These are phyloP conservation scores for Clonostachys sp. DNA, from an alignment of 2,329 filamentous ascomycete genomes.

Conservation along the genomic window DNA sequence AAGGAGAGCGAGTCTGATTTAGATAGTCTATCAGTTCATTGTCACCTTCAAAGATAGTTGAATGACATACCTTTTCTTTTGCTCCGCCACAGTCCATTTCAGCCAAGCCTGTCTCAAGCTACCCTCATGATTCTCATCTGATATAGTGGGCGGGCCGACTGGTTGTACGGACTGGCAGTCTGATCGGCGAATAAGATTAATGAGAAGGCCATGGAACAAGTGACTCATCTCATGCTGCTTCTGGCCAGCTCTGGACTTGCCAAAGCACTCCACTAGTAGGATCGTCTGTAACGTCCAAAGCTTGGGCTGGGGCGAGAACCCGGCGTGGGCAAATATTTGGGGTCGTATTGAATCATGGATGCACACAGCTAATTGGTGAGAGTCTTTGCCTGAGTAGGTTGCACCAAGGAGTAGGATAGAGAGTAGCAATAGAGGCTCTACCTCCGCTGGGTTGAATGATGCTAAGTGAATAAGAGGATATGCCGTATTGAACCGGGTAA, in stretches of 20 bases:
- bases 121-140: conserved; percentile 19
- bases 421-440: conserved; percentile 47
- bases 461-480: conserved; percentile 56
- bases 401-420: conserved; percentile 56
- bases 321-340: conserved; percentile 52
- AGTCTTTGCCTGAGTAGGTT: conserved; percentile 53
- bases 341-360: conserved; percentile 57
- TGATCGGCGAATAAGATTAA: conserved; percentile 29
- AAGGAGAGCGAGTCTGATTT: conserved; percentile 43
- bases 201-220: conserved; percentile 36
- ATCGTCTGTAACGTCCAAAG: conserved; percentile 60
- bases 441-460: conserved; percentile 45
- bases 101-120: conserved; percentile 43
- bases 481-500: conserved; percentile 53
- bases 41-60: not conserved
- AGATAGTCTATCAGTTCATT: not conserved
- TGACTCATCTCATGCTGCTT: conserved; percentile 61
- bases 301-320: conserved; percentile 53
- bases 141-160: conserved; percentile 7
- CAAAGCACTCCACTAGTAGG: conserved; percentile 59
- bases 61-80: conserved; percentile 44
- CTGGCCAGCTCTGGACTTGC: conserved; percentile 57
- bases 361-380: conserved; percentile 55
- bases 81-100: conserved; percentile 48
- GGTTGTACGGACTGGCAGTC: conserved; percentile 24